phyloP scores from a whole-genome alignment of 2,329 filamentous ascomycete species.

The Cladosporium sp. region DNA sequence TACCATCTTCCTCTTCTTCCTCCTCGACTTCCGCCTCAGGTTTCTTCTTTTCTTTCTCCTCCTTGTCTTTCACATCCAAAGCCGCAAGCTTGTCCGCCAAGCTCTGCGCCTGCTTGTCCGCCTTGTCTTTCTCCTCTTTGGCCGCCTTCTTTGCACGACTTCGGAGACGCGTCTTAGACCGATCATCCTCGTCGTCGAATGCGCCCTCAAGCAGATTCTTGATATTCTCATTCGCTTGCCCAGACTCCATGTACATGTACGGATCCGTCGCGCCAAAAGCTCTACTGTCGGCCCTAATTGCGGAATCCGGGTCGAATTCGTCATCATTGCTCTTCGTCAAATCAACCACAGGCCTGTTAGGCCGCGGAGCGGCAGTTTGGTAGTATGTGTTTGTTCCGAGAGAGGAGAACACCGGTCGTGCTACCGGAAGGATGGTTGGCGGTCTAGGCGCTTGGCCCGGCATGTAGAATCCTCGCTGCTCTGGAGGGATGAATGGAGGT shows the following conservation, averaged over 20 bases:
- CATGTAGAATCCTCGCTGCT: constrained; percentile 18
- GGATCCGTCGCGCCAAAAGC: constrained; percentile 50
- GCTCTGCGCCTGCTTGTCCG: constrained; percentile 32
- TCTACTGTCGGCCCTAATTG: constrained; percentile 39
- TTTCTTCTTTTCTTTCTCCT: constrained; percentile 33
- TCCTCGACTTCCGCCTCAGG: constrained; percentile 42
- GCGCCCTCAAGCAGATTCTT: constrained; percentile 78
- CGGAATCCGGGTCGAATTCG: constrained; percentile 43
- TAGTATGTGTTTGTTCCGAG: constrained; percentile 36
- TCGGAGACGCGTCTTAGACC: constrained; percentile 38
- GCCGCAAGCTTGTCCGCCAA: constrained; percentile 40
- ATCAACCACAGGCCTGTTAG: constrained; percentile 39
- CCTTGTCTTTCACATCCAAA: constrained; percentile 45
- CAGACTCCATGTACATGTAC: constrained; percentile 60
- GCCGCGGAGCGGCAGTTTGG: constrained; percentile 29
- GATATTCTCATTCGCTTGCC: constrained; percentile 67
- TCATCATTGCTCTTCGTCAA: constrained; percentile 42
- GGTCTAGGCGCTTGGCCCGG: constrained; percentile 19
- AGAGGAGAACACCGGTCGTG: constrained; percentile 49
- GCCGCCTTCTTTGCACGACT: constrained; percentile 39
- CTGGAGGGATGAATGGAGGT: constrained; percentile 6
- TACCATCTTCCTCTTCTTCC: constrained; percentile 52
- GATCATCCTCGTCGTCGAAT: constrained; percentile 66
- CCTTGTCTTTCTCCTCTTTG: constrained; percentile 22
- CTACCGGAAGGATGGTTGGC: constrained; percentile 44